These are phyloP conservation scores for Mycena metata DNA, from an alignment of 768 basidiomycete genomes.

Conservation along the genomic window DNA sequence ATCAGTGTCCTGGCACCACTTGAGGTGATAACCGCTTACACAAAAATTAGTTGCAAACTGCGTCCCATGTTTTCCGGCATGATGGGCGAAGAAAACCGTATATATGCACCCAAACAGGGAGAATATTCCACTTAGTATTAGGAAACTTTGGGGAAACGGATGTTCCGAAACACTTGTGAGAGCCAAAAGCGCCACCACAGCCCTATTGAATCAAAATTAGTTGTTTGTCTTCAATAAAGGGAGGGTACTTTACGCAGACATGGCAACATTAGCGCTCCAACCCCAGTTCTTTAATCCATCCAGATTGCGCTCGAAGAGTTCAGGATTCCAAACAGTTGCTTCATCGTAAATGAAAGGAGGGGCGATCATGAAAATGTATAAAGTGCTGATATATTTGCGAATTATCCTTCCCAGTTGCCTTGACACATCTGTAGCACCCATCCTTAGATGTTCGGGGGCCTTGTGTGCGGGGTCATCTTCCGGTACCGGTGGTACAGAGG, in stretches of 20 bases:
- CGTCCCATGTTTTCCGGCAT: neutral
- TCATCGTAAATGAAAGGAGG: conserved; percentile 4
- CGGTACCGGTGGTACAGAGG: too few species aligned
- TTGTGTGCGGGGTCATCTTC: too few species aligned
- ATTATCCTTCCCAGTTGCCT: too few species aligned
- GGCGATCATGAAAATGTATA: neutral
- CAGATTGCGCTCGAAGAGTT: neutral
- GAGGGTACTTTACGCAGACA: neutral
- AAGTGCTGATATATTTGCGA: neutral
- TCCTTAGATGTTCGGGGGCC: too few species aligned
- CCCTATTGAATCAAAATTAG: neutral
- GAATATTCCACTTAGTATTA: conserved; percentile 5
- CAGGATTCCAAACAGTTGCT: neutral
- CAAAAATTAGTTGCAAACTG: neutral
- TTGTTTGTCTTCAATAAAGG: too few species aligned
- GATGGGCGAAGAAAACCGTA: neutral
- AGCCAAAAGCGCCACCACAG: neutral
- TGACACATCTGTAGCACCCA: too few species aligned
- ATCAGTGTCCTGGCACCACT: neutral
- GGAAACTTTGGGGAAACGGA: neutral
- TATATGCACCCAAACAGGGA: neutral
- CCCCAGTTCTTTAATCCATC: neutral
- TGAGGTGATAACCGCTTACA: too few species aligned
- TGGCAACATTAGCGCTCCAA: neutral
- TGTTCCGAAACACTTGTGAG: neutral